A percentile compares a stretch with the other conserved stretches of the same genome.
These are phyloP conservation scores for Aspergillus alliaceus DNA, from an alignment of 2,329 filamentous ascomycete genomes.

Conservation along the genomic window DNA sequence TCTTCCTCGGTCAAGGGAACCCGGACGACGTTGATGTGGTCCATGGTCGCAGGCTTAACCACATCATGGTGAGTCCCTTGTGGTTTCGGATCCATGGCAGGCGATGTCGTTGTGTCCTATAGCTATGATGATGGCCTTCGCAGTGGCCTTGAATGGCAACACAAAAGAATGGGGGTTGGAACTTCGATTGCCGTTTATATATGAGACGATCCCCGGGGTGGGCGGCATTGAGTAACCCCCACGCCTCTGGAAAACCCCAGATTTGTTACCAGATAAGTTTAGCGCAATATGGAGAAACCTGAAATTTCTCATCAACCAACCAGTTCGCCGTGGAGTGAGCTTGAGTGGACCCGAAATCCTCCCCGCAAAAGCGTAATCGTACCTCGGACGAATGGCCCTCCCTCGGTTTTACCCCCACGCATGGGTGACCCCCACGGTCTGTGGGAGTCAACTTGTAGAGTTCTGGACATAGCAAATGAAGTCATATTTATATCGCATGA, in stretches of 20 bases:
- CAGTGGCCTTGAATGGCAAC: not conserved
- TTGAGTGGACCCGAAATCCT: not conserved
- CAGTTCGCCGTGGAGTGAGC: not conserved
- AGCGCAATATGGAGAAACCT: not conserved
- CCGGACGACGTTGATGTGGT: slow-evolving; percentile 18
- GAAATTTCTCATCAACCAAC: not conserved
- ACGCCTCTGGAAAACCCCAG: not conserved
- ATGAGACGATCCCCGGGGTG: not conserved
- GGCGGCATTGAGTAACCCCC: not conserved
- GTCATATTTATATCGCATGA: not conserved
- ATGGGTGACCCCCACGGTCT: not conserved
- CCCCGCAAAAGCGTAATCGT: not conserved
- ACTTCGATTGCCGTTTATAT: not conserved
- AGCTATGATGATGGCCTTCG: not conserved
- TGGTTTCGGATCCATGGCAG: slow-evolving; percentile 5
- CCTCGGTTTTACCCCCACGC: not conserved
- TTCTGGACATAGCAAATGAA: not conserved
- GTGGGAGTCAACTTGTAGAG: not conserved
- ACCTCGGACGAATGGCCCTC: not conserved
- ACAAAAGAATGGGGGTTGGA: not conserved
- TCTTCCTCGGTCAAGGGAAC: slow-evolving; percentile 34
- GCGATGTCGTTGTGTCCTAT: not conserved
- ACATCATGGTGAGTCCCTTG: slow-evolving; percentile 20
- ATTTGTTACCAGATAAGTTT: not conserved
- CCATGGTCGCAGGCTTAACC: slow-evolving; percentile 15